A percentile compares a stretch with the other conserved stretches of the same genome.
Evolutionary conservation across 2,329 filamentous ascomycete genomes (phyloP).

Genomic region (Emergomyces orientalis): DNA sequence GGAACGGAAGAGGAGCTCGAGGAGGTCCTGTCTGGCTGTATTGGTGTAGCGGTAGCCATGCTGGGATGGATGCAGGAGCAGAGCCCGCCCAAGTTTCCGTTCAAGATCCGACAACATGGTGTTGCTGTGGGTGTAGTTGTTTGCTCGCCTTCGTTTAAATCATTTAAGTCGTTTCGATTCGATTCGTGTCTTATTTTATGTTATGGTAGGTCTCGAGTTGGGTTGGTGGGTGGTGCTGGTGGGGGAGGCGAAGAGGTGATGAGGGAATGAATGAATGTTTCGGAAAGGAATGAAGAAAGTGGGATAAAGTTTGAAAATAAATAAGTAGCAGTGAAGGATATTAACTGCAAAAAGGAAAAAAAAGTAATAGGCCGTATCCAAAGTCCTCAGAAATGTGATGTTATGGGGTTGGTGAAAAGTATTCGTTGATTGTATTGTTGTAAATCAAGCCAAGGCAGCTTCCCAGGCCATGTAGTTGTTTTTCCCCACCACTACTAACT

Average conservation of each 20-base stretch:
- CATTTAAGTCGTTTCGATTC: background rate
- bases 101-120: slow-evolving; percentile 49
- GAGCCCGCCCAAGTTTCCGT: slow-evolving; percentile 71
- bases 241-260: background rate
- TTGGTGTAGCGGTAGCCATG: slow-evolving; percentile 68
- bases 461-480: background rate
- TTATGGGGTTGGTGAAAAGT: slow-evolving; percentile 5
- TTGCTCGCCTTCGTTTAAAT: background rate
- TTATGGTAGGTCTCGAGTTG: background rate
- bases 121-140: background rate
- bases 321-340: background rate
- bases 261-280: slow-evolving; percentile 15
- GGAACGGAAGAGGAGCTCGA: slow-evolving; percentile 75
- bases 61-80: slow-evolving; percentile 65
- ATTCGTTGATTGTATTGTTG: background rate
- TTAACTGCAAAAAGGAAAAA: background rate
- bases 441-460: background rate
- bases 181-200: background rate
- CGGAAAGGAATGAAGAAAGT: background rate
- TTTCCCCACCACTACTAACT: background rate
- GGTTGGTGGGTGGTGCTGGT: background rate
- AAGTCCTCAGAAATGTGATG: background rate
- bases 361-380: background rate
- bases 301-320: background rate
- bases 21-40: slow-evolving; percentile 60